These are phyloP conservation scores for Neoboletus magnificus DNA, from an alignment of 768 basidiomycete species.

Conservation along the genomic window DNA sequence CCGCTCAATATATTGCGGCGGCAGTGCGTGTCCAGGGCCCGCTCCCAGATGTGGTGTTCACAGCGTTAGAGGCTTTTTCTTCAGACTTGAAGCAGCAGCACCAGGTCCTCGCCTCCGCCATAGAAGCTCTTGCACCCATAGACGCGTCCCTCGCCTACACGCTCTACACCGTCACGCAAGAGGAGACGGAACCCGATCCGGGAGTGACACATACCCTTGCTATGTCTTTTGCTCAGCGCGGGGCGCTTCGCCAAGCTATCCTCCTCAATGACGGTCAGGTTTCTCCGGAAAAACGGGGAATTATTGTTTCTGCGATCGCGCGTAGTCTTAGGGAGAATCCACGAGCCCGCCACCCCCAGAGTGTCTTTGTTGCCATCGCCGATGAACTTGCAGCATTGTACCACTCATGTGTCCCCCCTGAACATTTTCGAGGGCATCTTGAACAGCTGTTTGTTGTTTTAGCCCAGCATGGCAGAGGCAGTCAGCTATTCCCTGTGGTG, in stretches of 20 bases:
- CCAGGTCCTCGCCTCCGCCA: slow-evolving; percentile 23
- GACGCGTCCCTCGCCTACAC: slow-evolving; percentile 33
- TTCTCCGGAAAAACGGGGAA: slow-evolving; percentile 31
- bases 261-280: slow-evolving; percentile 35
- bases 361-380: slow-evolving; percentile 33
- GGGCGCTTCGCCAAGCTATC: slow-evolving; percentile 26
- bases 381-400: slow-evolving; percentile 39
- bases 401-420: slow-evolving; percentile 29
- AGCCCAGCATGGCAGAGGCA: slow-evolving; percentile 39
- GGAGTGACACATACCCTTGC: slow-evolving; percentile 31
- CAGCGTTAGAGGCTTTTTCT: slow-evolving; percentile 25
- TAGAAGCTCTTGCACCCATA: slow-evolving; percentile 20
- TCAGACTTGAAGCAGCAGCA: slow-evolving; percentile 24
- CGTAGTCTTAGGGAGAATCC: slow-evolving; percentile 36
- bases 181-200: slow-evolving; percentile 22
- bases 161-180: slow-evolving; percentile 34
- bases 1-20: slow-evolving; percentile 24
- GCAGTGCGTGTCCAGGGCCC: slow-evolving; percentile 28
- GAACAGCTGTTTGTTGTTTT: slow-evolving; percentile 41
- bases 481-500: slow-evolving; percentile 38
- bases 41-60: slow-evolving; percentile 31
- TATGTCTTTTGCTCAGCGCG: slow-evolving; percentile 27
- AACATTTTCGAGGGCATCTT: slow-evolving; percentile 42
- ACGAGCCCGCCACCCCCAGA: slow-evolving; percentile 27
- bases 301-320: slow-evolving; percentile 39